Evolutionary conservation across 257 asterid species (phyloP).

Genomic region (Lithospermum erythrorhizon): DNA sequence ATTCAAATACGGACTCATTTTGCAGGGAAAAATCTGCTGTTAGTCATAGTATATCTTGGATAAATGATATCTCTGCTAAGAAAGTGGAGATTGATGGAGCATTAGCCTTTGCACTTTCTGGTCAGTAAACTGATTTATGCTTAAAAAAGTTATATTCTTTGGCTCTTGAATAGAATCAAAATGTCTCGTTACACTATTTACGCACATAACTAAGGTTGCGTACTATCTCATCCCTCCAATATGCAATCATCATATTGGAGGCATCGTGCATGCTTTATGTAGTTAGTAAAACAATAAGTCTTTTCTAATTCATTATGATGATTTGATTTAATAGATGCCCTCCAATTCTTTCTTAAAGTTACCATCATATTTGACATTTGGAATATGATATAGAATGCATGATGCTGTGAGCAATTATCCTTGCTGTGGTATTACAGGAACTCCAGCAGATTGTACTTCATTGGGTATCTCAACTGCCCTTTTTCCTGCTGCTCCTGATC

Average conservation of each 20-base stretch:
- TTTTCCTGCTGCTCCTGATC: slow-evolving; percentile 64
- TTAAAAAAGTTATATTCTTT: too few species aligned
- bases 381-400: background rate
- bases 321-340: too few species aligned
- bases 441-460: slow-evolving; percentile 86
- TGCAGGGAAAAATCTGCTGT: slow-evolving; percentile 85
- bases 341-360: too few species aligned
- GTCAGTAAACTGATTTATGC: slow-evolving; percentile 31
- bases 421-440: slow-evolving; percentile 33
- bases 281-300: too few species aligned
- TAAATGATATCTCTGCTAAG: slow-evolving; percentile 45
- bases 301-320: too few species aligned
- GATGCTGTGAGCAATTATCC: background rate
- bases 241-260: too few species aligned
- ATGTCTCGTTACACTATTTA: too few species aligned
- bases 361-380: background rate
- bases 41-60: slow-evolving; percentile 76
- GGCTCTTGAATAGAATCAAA: too few species aligned
- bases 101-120: slow-evolving; percentile 69
- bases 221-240: too few species aligned
- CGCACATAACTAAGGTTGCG: too few species aligned
- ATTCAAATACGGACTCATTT: too few species aligned
- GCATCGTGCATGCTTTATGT: too few species aligned
- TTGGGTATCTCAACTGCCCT: slow-evolving; percentile 65
- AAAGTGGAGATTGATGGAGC: slow-evolving; percentile 66